These are phyloP conservation scores for Kalaharituber pfeilii DNA, from an alignment of 2,329 filamentous ascomycete species.

Conservation along the genomic window DNA sequence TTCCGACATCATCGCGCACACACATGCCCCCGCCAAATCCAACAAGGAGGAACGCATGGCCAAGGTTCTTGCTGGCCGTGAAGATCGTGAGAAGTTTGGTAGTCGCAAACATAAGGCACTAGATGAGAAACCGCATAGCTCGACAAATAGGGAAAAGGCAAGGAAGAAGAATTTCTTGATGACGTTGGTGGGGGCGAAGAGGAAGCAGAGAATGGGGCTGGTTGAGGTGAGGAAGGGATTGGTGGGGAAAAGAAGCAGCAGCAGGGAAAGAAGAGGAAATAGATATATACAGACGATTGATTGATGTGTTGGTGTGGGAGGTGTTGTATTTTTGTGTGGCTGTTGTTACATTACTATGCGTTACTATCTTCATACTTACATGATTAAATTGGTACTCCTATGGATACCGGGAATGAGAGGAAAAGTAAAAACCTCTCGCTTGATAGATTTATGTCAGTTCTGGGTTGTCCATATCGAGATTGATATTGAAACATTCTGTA, in stretches of 20 bases:
- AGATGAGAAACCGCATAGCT: constrained; percentile 62
- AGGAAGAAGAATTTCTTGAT: constrained; percentile 98
- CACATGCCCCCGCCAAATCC: constrained; percentile 60
- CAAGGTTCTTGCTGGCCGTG: constrained; percentile 53
- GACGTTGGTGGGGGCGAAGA: constrained; percentile 90
- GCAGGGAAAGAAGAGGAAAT: constrained; percentile 65
- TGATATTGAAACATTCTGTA: no score
- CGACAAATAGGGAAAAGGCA: constrained; percentile 92
- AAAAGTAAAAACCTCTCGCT: no score
- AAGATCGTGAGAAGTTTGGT: constrained; percentile 21
- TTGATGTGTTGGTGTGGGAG: no score
- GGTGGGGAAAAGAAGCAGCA: constrained; percentile 69
- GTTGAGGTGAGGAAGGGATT: constrained; percentile 67
- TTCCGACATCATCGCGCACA: constrained; percentile 77
- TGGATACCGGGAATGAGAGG: no score
- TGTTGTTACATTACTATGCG: no score
- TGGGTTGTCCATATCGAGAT: no score
- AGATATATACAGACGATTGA: constrained; percentile 31
- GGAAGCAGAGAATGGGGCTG: constrained; percentile 87
- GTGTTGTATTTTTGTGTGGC: no score
- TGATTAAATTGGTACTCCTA: no score
- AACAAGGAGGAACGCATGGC: constrained; percentile 83
- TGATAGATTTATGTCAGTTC: no score
- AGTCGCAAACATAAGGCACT: constrained; percentile 32
- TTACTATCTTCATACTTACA: no score